Evolutionary conservation across 2,329 filamentous ascomycete species (phyloP), one percentile per base, ranked within the genome.

Genomic region (Venturia nashicola): DNA sequence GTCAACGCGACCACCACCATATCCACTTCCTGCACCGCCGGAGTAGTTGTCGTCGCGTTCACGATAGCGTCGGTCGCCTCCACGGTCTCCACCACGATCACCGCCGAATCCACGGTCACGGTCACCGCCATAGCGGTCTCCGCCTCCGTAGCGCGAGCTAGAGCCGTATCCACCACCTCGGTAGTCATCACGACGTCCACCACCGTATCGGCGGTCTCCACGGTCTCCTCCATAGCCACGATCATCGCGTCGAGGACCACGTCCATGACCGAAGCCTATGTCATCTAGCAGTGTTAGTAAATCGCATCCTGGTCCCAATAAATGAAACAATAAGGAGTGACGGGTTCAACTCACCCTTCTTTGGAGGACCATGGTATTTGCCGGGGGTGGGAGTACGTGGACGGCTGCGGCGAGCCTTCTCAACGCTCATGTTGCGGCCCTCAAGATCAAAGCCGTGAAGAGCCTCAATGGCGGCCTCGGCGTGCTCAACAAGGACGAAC

Each of bases 341-440:
- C 9, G 2, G 60, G 63, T 64, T 23, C 65, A 54, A 69, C 88
- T 81, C 80, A 94, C 92, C 92, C 82, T 94, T 85, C 86, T 99
- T 99, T 68, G 94, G 94, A 67, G 94, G 94, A 62, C 94, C 94
- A 74, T 97, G 97, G 83, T 99, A 99, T 81, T 97, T 97, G 79
- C 94, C 94, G 60, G 94, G 94, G 65, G 94, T 99, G 43, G 94
- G 94, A 65, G 93, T 97, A 73, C 94, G 90, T 71, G 94, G 94
- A 69, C 91, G 89, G 74, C 90, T 90, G 76, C 94, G 91, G 72
- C 94, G 91, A 72, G 94, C 94, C 84, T 97, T 99, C 82, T 99
- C 94, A 69, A 99, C 97, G 83, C 92, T 97, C 72, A 99, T 80
- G 67, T 92, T 97, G 71, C 94, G 89, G 66, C 94, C 94, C 74